Conservation (phyloP, 1,284 basidiomycete species). For the Laetiporus sulphureus region DNA sequence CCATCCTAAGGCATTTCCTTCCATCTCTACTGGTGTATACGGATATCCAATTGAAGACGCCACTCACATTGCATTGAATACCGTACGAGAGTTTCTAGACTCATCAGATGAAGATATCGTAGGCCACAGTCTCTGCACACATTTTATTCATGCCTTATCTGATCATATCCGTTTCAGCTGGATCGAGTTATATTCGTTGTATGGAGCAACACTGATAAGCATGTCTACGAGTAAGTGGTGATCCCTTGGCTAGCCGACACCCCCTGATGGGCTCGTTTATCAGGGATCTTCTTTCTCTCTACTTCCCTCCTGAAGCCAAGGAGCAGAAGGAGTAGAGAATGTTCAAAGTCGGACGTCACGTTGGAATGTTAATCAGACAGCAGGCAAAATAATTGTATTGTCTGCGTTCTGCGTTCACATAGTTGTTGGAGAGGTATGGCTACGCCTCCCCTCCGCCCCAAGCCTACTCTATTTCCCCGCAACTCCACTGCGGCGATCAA, state of each 20-base stretch:
- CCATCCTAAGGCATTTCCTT: constrained; percentile 61
- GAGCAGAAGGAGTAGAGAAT: too few species aligned
- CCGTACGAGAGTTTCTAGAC: constrained; percentile 54
- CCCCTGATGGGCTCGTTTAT: not conserved
- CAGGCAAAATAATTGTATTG: too few species aligned
- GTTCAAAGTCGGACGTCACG: too few species aligned
- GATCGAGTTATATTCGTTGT: constrained; percentile 71
- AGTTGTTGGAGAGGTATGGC: too few species aligned
- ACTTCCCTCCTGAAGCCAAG: constrained; percentile 44
- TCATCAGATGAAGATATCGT: constrained; percentile 44
- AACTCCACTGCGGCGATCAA: too few species aligned
- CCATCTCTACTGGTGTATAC: constrained; percentile 77
- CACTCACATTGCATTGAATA: constrained; percentile 60
- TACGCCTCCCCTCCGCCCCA: too few species aligned
- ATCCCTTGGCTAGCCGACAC: not conserved
- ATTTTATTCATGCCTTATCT: not conserved
- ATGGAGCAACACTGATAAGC: constrained; percentile 58
- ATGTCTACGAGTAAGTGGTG: constrained; percentile 55
- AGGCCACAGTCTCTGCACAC: constrained; percentile 13
- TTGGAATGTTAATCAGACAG: too few species aligned
- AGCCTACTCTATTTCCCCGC: too few species aligned
- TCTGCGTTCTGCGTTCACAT: too few species aligned
- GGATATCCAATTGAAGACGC: constrained; percentile 72
- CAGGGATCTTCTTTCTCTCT: constrained; percentile 53
- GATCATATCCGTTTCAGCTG: constrained; percentile 37